Evolutionary conservation across 108 stramenopile species (phyloP).

Genomic region (Nannochloropsis salina): DNA sequence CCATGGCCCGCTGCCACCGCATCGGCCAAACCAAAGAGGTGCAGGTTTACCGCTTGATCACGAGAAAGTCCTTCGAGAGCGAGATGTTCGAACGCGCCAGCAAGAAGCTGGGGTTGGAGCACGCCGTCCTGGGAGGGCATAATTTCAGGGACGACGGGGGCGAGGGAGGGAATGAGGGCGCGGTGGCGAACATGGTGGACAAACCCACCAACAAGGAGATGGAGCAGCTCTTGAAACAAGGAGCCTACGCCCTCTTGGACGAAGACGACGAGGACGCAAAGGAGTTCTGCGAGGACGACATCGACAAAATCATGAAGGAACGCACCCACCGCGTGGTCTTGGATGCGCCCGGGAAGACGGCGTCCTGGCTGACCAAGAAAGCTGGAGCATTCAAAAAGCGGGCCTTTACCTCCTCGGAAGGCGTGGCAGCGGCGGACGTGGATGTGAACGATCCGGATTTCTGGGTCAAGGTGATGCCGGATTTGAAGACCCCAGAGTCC

Average conservation of each 20-base stretch:
- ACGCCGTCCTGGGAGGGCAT: conserved; percentile 92
- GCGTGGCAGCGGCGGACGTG: conserved; percentile 45
- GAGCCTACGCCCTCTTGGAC: conserved; percentile 58
- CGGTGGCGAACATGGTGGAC: conserved; percentile 10
- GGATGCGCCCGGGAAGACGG: not conserved
- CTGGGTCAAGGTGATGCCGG: conserved; percentile 56
- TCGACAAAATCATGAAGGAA: conserved; percentile 55
- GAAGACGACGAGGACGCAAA: conserved; percentile 47
- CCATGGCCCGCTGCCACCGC: conserved; percentile 93
- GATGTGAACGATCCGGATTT: conserved; percentile 57
- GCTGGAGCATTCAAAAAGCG: conserved; percentile 39
- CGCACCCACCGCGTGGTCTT: conserved; percentile 32
- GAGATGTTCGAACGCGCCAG: conserved; percentile 98
- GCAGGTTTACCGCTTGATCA: conserved; percentile 87
- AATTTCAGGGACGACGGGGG: conserved; percentile 64
- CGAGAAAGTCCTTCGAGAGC: conserved; percentile 83
- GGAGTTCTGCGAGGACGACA: conserved; percentile 57
- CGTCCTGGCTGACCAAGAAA: conserved; percentile 13
- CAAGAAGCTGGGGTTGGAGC: conserved; percentile 97
- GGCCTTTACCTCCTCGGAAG: conserved; percentile 47
- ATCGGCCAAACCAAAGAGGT: conserved; percentile 98
- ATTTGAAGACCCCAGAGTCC: conserved; percentile 49
- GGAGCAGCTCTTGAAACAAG: conserved; percentile 57
- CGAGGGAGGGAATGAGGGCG: conserved; percentile 68
- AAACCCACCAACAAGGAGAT: conserved; percentile 51